Percentiles rank a stretch among this genome's conserved stretches.
Evolutionary conservation across 2,329 filamentous ascomycete genomes (phyloP).

Genomic region (Blastomyces gilchristii): DNA sequence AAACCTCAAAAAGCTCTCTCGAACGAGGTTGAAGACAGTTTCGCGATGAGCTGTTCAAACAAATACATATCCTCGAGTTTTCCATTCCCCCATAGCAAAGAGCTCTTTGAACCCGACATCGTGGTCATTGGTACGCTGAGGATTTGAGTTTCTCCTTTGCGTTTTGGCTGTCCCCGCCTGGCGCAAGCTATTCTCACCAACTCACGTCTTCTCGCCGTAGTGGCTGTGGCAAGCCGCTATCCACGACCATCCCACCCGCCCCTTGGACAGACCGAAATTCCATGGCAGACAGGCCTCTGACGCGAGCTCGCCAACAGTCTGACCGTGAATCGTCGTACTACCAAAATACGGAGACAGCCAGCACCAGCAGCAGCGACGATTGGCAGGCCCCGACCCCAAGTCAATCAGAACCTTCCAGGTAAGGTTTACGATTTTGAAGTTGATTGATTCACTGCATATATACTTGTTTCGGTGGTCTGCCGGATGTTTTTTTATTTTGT

Average conservation of each 20-base stretch:
- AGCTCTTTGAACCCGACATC: too few relatives aligned
- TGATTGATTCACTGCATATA: not conserved
- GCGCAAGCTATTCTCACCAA: constrained; percentile 5
- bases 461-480: not conserved
- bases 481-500: not conserved
- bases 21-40: not conserved
- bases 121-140: not conserved
- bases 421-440: constrained; percentile 1
- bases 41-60: not conserved
- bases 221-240: constrained; percentile 10
- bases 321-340: constrained; percentile 15
- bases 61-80: not conserved
- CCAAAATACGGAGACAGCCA: constrained; percentile 9
- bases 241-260: constrained; percentile 6
- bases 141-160: not conserved
- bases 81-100: not conserved
- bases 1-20: not conserved
- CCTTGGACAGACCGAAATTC: constrained; percentile 10
- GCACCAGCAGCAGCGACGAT: constrained; percentile 14
- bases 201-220: not conserved
- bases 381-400: constrained; percentile 15
- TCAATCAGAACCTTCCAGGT: constrained; percentile 11
- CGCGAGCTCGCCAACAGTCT: constrained; percentile 14
- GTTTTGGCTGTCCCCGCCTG: not conserved
- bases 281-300: constrained; percentile 14